These are phyloP conservation scores for Saccharomyces kudriavzevii DNA, from an alignment of 805 yeast genomes.

Conservation along the genomic window DNA sequence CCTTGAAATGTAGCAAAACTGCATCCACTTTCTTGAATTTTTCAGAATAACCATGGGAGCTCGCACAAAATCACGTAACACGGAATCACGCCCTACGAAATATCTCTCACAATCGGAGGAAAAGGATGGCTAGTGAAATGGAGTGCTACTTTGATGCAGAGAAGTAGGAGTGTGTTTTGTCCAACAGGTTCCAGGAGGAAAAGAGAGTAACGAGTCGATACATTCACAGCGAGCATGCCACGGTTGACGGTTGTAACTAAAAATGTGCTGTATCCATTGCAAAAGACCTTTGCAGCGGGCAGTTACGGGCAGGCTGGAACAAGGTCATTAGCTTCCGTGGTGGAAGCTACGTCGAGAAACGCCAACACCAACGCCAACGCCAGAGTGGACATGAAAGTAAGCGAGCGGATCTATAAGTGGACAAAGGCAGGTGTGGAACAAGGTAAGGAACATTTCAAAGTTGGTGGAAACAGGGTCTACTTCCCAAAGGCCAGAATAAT, in stretches of 20 bases:
- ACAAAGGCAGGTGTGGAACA: slow-evolving; percentile 45
- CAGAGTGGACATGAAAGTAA: slow-evolving; percentile 5
- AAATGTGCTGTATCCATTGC: background rate
- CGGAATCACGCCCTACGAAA: background rate
- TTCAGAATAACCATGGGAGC: background rate
- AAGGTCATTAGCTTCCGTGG: slow-evolving; percentile 29
- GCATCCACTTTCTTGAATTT: background rate
- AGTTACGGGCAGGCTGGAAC: slow-evolving; percentile 1
- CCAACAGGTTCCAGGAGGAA: background rate
- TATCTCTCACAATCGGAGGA: background rate
- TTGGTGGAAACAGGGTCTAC: slow-evolving; percentile 68
- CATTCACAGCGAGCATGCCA: background rate
- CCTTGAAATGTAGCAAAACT: background rate
- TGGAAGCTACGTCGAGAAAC: slow-evolving; percentile 7
- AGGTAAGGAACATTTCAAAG: slow-evolving; percentile 70
- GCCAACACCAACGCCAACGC: background rate
- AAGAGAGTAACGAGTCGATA: background rate
- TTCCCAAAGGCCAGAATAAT: slow-evolving; percentile 82
- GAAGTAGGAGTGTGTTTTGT: background rate
- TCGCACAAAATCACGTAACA: background rate
- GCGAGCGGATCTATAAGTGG: slow-evolving; percentile 27
- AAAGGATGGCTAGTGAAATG: background rate
- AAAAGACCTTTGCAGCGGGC: background rate
- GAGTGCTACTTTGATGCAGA: background rate
- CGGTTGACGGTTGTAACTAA: background rate